Evolutionary conservation across 2,329 filamentous ascomycete genomes (phyloP).

Genomic region (Colletotrichum neosansevieriae): DNA sequence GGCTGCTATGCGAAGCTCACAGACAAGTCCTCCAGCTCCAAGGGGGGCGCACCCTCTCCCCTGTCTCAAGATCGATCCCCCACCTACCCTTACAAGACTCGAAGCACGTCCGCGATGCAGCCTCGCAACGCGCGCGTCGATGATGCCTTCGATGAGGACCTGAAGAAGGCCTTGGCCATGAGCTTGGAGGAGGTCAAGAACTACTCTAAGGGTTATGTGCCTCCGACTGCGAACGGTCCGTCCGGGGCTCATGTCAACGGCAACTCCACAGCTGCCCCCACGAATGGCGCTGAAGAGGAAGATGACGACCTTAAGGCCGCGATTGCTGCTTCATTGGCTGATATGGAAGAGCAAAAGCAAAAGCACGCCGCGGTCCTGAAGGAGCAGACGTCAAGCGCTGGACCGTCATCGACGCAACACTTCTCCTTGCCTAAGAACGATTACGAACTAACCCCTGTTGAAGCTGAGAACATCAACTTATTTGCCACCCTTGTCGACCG

Average conservation of each 20-base stretch:
- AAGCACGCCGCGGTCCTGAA: conserved; percentile 87
- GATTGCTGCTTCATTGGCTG: conserved; percentile 92
- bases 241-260: conserved; percentile 47
- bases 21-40: conserved; percentile 69
- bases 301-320: conserved; percentile 94
- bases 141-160: conserved; percentile 92
- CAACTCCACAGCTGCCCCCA: conserved; percentile 45
- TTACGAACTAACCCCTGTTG: conserved; percentile 92
- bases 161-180: conserved; percentile 95
- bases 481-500: conserved; percentile 95
- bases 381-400: conserved; percentile 74
- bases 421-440: conserved; percentile 84
- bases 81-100: conserved; percentile 71
- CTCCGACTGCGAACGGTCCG: conserved; percentile 61
- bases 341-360: conserved; percentile 99
- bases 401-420: conserved; percentile 61
- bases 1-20: conserved; percentile 93
- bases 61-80: conserved; percentile 57
- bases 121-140: conserved; percentile 90
- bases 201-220: conserved; percentile 78
- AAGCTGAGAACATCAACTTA: conserved; percentile 97
- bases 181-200: conserved; percentile 92
- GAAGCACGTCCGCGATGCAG: conserved; percentile 80
- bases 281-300: conserved; percentile 79
- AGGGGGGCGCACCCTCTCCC: conserved; percentile 48